Evolutionary conservation across 495 filamentous ascomycete species (phyloP).

Genomic region (Lepidopterella palustris): DNA sequence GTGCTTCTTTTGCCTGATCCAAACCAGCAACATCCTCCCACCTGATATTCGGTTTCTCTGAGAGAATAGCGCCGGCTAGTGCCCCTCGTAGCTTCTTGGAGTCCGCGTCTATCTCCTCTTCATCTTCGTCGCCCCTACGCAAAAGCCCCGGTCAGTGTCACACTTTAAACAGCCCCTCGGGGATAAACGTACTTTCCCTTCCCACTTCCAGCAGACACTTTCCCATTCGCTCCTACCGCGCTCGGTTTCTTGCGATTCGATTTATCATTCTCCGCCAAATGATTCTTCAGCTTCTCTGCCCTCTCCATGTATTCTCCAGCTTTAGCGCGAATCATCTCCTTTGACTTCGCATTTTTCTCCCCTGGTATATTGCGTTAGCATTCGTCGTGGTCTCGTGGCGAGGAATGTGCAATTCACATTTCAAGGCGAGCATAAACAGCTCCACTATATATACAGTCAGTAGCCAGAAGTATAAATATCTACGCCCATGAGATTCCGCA

Average conservation of each 20-base stretch:
- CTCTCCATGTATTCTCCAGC: conserved; percentile 95
- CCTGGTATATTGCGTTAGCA: conserved; percentile 20
- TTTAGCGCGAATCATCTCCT: conserved; percentile 93
- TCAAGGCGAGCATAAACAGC: conserved; percentile 91
- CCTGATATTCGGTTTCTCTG: conserved; percentile 88
- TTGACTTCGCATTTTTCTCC: conserved; percentile 94
- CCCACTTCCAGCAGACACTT: conserved; percentile 60
- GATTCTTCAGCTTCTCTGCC: conserved; percentile 91
- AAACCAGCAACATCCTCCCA: conserved; percentile 99
- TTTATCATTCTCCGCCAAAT: conserved; percentile 67
- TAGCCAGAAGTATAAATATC: background rate
- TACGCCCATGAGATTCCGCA: conserved; percentile 4
- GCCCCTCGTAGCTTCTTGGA: conserved; percentile 90
- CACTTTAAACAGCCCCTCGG: background rate
- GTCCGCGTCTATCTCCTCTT: conserved; percentile 74
- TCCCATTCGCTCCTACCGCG: conserved; percentile 82
- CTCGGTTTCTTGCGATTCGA: conserved; percentile 65
- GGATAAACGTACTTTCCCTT: conserved; percentile 51
- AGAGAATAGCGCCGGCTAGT: conserved; percentile 83
- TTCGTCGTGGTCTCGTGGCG: background rate
- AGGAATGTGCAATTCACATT: conserved; percentile 48
- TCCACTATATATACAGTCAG: conserved; percentile 50
- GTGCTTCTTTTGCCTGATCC: conserved; percentile 88
- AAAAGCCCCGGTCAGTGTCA: background rate
- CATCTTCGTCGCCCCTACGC: conserved; percentile 45